Percentiles rank a stretch among this genome's conserved stretches.
These are phyloP conservation scores for Selaginella moellendorffii DNA, from an alignment of 75 land plant species.

Conservation along the genomic window DNA sequence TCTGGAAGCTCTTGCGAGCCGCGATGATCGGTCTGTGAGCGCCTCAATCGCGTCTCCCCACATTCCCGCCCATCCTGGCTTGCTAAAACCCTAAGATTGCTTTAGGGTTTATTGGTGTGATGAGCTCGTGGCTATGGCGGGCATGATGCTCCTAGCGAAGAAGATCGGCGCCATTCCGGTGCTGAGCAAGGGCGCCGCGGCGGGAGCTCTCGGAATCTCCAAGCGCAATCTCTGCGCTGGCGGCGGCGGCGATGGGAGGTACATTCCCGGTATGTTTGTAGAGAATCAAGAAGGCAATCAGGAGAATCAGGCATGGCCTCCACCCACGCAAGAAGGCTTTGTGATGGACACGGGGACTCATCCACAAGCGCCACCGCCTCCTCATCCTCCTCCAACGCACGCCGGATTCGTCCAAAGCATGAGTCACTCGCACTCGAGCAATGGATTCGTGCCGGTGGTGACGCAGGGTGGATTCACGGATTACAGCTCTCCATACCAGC, in stretches of 20 bases:
- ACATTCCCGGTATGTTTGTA: background rate
- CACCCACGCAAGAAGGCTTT: background rate
- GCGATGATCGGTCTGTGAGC: no score
- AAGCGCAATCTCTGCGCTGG: background rate
- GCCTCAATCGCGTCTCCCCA: no score
- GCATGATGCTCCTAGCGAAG: background rate
- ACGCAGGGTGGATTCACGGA: background rate
- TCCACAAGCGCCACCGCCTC: background rate
- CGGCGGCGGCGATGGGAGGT: background rate
- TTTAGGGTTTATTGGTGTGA: background rate
- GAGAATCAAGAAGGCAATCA: background rate
- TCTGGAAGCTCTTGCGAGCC: no score
- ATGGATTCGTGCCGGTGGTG: background rate
- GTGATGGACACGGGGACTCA: background rate
- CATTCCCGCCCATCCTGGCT: no score
- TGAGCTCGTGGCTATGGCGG: background rate
- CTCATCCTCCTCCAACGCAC: background rate
- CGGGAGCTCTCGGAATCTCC: background rate
- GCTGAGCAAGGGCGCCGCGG: background rate
- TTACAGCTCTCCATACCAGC: no score
- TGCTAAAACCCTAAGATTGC: background rate
- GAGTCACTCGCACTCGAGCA: background rate
- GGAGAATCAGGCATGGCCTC: background rate
- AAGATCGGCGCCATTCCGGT: background rate
- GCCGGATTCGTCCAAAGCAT: background rate